These are phyloP conservation scores for Debaryomyces fabryi DNA, from an alignment of 1,139 yeast species.

Conservation along the genomic window DNA sequence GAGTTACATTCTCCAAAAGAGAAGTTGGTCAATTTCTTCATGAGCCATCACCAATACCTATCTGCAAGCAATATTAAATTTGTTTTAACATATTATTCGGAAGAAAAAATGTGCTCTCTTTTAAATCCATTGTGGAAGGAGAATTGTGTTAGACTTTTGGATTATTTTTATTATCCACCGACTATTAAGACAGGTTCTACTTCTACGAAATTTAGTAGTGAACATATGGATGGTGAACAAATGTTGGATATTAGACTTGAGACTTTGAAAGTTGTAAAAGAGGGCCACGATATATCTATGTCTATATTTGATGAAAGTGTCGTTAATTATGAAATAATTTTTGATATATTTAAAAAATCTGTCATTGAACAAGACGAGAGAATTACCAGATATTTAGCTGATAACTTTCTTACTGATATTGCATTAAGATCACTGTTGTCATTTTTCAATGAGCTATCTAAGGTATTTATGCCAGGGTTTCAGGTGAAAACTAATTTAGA, in stretches of 20 bases:
- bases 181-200: not conserved
- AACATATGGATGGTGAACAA: slow-evolving; percentile 12
- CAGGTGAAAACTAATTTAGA: slow-evolving; percentile 13
- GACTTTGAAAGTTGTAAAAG: slow-evolving; percentile 46
- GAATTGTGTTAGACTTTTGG: slow-evolving; percentile 48
- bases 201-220: not conserved
- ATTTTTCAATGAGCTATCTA: slow-evolving; percentile 24
- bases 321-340: slow-evolving; percentile 30
- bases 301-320: slow-evolving; percentile 27
- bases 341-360: slow-evolving; percentile 34
- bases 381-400: slow-evolving; percentile 35
- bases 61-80: slow-evolving; percentile 40
- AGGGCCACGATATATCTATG: slow-evolving; percentile 42
- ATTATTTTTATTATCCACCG: slow-evolving; percentile 44
- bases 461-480: slow-evolving; percentile 19
- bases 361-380: slow-evolving; percentile 30
- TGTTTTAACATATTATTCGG: slow-evolving; percentile 49
- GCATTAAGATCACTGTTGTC: slow-evolving; percentile 26
- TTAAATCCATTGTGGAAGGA: slow-evolving; percentile 56
- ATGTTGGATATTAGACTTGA: slow-evolving; percentile 36
- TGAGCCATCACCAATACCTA: slow-evolving; percentile 39
- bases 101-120: slow-evolving; percentile 57
- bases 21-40: slow-evolving; percentile 45
- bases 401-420: slow-evolving; percentile 33
- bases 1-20: slow-evolving; percentile 50